Percentiles rank a stretch among this genome's conserved stretches.
Evolutionary conservation across 495 filamentous ascomycete species (phyloP).

Genomic region (Neurospora discreta): DNA sequence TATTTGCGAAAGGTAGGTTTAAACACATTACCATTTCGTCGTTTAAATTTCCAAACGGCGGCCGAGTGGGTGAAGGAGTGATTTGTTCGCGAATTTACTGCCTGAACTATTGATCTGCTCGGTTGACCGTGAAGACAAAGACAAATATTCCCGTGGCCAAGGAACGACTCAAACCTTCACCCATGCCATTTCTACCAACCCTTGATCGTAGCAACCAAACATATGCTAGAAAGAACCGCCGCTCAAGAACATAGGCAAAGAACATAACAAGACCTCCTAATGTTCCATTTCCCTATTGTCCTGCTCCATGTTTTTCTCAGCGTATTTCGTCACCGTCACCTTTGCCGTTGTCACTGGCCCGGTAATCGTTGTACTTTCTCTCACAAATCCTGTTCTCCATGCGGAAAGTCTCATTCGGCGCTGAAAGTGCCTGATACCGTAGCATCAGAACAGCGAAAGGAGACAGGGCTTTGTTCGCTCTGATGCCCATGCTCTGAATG

Average conservation of each 20-base stretch:
- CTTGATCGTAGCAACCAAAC: neutral
- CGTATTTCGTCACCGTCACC: neutral
- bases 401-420: neutral
- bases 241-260: slow-evolving; percentile 9
- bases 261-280: neutral
- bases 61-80: neutral
- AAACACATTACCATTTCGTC: neutral
- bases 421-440: neutral
- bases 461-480: neutral
- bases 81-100: neutral
- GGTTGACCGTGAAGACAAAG: neutral
- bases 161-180: too few relatives aligned
- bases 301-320: neutral
- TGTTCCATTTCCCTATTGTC: neutral
- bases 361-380: neutral
- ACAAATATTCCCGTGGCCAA: neutral
- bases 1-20: neutral
- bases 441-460: neutral
- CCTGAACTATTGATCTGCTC: neutral
- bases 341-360: neutral
- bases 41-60: neutral
- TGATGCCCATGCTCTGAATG: neutral
- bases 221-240: slow-evolving; percentile 4
- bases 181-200: neutral
- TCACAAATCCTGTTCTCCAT: neutral